These are phyloP conservation scores for Tolypocladium endophyticum DNA, from an alignment of 2,329 filamentous ascomycete species.

Conservation along the genomic window DNA sequence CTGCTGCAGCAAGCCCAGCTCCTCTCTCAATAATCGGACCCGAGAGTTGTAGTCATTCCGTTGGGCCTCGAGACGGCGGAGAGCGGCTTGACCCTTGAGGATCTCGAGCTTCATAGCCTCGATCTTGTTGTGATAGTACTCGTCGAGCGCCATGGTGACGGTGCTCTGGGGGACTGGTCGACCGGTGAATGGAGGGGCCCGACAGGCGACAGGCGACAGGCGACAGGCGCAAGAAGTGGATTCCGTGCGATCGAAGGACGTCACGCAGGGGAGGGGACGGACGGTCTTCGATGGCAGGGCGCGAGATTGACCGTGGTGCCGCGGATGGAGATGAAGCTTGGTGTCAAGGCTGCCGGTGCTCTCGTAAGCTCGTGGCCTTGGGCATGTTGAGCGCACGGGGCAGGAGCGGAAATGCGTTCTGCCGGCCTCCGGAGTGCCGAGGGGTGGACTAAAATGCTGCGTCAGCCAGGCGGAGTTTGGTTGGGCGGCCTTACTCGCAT, in stretches of 20 bases:
- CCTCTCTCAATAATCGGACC: slow-evolving; percentile 87
- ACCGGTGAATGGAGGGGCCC: neutral
- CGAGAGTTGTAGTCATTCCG: slow-evolving; percentile 99
- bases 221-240: neutral
- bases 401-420: slow-evolving; percentile 2
- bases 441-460: neutral
- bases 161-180: slow-evolving; percentile 4
- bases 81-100: slow-evolving; percentile 92
- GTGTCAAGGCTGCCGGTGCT: slow-evolving; percentile 12
- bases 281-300: neutral
- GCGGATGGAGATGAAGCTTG: slow-evolving; percentile 8
- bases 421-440: slow-evolving; percentile 5
- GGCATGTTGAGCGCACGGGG: neutral
- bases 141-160: slow-evolving; percentile 89
- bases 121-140: slow-evolving; percentile 99
- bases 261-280: neutral
- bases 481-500: neutral
- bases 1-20: slow-evolving; percentile 91
- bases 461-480: neutral
- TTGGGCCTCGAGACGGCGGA: slow-evolving; percentile 91
- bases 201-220: neutral
- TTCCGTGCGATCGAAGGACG: no score
- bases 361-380: slow-evolving; percentile 11
- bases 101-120: slow-evolving; percentile 99
- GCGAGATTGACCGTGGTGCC: slow-evolving; percentile 1